Conservation (phyloP, 805 yeast species). For the Teunomyces atbi region DNA sequence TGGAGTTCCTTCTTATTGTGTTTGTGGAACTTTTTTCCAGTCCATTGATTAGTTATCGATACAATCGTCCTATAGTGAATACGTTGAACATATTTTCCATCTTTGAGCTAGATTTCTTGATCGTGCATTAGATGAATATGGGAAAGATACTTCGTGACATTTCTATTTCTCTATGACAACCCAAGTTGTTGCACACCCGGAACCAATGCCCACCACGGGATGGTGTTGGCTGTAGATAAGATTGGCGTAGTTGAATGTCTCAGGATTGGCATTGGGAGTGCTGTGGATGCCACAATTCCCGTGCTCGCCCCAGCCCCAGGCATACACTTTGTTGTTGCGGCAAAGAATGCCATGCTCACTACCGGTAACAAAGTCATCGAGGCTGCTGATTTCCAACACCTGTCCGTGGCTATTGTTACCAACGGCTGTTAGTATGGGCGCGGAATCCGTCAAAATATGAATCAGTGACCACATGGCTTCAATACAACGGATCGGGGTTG, state of each 20-base stretch:
- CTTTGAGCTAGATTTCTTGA: slow-evolving; percentile 41
- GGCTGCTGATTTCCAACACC: slow-evolving; percentile 18
- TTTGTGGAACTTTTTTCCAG: not conserved
- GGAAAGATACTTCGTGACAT: slow-evolving; percentile 77
- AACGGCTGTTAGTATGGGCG: slow-evolving; percentile 37
- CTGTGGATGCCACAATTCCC: slow-evolving; percentile 75
- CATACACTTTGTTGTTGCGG: slow-evolving; percentile 38
- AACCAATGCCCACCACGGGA: slow-evolving; percentile 36
- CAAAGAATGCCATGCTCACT: slow-evolving; percentile 80
- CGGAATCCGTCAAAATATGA: slow-evolving; percentile 40
- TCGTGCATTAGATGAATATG: slow-evolving; percentile 64
- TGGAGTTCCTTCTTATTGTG: slow-evolving; percentile 5
- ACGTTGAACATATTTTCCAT: slow-evolving; percentile 82
- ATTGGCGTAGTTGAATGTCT: slow-evolving; percentile 39
- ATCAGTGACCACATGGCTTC: slow-evolving; percentile 79
- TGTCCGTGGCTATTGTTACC: slow-evolving; percentile 86
- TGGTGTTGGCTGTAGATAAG: slow-evolving; percentile 21
- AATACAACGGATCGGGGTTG: slow-evolving; percentile 18
- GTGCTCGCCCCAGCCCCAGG: slow-evolving; percentile 99
- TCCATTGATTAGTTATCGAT: slow-evolving; percentile 37
- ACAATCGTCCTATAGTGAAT: slow-evolving; percentile 62
- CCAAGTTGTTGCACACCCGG: slow-evolving; percentile 75
- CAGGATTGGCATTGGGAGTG: slow-evolving; percentile 18
- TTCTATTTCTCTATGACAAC: slow-evolving; percentile 28
- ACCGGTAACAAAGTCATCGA: slow-evolving; percentile 50